Evolutionary conservation across 352 stramenopile genomes (phyloP).

Genomic region (Pythium rhizo-oryzae): DNA sequence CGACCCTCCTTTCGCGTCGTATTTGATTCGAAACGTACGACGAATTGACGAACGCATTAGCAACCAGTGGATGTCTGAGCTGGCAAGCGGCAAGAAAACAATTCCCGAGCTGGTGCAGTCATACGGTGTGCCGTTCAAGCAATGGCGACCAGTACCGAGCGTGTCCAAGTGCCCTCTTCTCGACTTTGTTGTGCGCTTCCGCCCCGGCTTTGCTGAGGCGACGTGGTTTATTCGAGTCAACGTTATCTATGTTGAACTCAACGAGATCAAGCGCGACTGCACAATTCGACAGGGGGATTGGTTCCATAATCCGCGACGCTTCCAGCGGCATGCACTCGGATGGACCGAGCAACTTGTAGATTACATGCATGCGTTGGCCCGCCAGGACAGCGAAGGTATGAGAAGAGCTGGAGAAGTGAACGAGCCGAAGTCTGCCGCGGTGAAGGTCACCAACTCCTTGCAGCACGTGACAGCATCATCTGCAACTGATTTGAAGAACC

Average conservation of each 20-base stretch:
- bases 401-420: conserved; percentile 29
- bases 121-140: conserved; percentile 82
- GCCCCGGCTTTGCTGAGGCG: conserved; percentile 63
- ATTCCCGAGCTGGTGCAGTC: conserved; percentile 75
- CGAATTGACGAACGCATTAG: conserved; percentile 77
- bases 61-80: conserved; percentile 81
- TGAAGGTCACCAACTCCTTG: neutral
- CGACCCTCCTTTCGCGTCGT: conserved; percentile 70
- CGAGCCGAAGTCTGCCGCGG: conserved; percentile 1
- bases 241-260: conserved; percentile 87
- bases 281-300: conserved; percentile 65
- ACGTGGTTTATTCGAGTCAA: conserved; percentile 88
- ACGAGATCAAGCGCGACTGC: conserved; percentile 78
- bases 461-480: neutral
- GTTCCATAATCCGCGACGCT: conserved; percentile 79
- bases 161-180: conserved; percentile 81
- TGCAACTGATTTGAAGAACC: conserved; percentile 26
- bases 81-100: conserved; percentile 63
- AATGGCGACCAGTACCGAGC: conserved; percentile 76
- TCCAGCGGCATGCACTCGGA: conserved; percentile 66
- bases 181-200: conserved; percentile 78
- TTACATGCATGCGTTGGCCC: conserved; percentile 67
- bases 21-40: conserved; percentile 82
- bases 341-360: conserved; percentile 85
- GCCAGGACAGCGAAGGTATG: conserved; percentile 40